Conservation (phyloP, 2,329 filamentous ascomycete genomes). For the Curvularia sp. region DNA sequence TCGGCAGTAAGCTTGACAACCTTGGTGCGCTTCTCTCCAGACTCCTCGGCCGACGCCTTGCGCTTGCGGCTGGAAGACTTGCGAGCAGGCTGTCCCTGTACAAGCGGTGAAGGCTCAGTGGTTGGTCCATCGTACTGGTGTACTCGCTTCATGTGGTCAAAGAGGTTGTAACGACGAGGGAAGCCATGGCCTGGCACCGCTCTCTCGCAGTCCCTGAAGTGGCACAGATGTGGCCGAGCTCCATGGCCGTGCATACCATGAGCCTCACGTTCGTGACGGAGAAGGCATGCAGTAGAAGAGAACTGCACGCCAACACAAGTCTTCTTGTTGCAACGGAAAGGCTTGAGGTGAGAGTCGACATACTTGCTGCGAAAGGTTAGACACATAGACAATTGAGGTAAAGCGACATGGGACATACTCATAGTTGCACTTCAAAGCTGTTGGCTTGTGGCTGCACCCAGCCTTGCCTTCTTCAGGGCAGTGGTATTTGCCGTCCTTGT, state of each 20-base stretch:
- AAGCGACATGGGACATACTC: slow-evolving; percentile 70
- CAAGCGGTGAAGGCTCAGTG: slow-evolving; percentile 43
- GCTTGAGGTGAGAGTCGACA: slow-evolving; percentile 94
- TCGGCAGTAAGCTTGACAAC: slow-evolving; percentile 41
- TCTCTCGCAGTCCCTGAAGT: slow-evolving; percentile 86
- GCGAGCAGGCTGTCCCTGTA: slow-evolving; percentile 33
- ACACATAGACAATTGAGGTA: slow-evolving; percentile 4
- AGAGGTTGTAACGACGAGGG: slow-evolving; percentile 92
- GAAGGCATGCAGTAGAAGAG: slow-evolving; percentile 92
- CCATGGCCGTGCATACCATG: slow-evolving; percentile 96
- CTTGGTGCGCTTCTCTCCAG: slow-evolving; percentile 46
- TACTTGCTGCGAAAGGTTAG: slow-evolving; percentile 73
- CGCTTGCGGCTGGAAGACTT: slow-evolving; percentile 45
- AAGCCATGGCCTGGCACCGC: slow-evolving; percentile 85
- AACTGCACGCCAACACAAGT: slow-evolving; percentile 87
- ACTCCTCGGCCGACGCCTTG: slow-evolving; percentile 43
- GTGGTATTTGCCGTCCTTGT: slow-evolving; percentile 83
- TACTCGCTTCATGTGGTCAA: slow-evolving; percentile 96
- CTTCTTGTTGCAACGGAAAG: slow-evolving; percentile 89
- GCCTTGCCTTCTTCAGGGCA: slow-evolving; percentile 81
- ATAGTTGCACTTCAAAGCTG: slow-evolving; percentile 98
- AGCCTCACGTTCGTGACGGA: slow-evolving; percentile 93
- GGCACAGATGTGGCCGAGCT: slow-evolving; percentile 85
- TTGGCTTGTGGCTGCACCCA: slow-evolving; percentile 86
- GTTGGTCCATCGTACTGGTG: slow-evolving; percentile 65